Conservation (phyloP, 23 red algal genomes). For the Gracilariopsis chorda region DNA sequence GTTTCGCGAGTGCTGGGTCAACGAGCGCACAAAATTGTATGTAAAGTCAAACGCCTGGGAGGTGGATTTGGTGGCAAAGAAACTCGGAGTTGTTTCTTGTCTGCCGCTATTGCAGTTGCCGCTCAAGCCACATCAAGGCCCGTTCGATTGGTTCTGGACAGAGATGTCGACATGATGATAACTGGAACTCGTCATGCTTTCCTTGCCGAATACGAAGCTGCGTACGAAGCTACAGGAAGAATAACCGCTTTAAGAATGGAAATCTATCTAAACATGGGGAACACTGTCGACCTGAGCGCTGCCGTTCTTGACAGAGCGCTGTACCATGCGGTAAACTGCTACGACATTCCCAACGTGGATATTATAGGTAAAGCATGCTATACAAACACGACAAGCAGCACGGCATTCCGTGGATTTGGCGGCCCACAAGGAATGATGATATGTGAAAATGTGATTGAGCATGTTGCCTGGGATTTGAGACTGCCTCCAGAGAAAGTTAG, state of each 20-base stretch:
- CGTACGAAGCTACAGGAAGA: slow-evolving; percentile 55
- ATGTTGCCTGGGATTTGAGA: slow-evolving; percentile 54
- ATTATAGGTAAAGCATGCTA: slow-evolving; percentile 53
- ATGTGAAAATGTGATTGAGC: slow-evolving; percentile 70
- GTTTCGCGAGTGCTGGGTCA: slow-evolving; percentile 66
- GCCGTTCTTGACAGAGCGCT: slow-evolving; percentile 83
- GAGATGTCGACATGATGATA: slow-evolving; percentile 78
- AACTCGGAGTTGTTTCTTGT: slow-evolving; percentile 61
- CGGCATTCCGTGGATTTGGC: slow-evolving; percentile 91
- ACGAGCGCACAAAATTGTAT: slow-evolving; percentile 54
- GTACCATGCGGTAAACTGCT: slow-evolving; percentile 76
- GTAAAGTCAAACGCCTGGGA: slow-evolving; percentile 77
- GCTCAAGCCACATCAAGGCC: slow-evolving; percentile 34
- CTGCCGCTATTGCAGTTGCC: slow-evolving; percentile 74
- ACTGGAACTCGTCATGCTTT: slow-evolving; percentile 80
- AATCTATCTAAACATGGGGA: slow-evolving; percentile 76
- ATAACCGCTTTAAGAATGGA: slow-evolving; percentile 50
- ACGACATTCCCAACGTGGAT: slow-evolving; percentile 67
- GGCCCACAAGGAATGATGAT: slow-evolving; percentile 89
- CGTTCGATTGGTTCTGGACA: slow-evolving; percentile 60
- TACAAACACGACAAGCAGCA: slow-evolving; percentile 72
- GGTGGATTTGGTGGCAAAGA: slow-evolving; percentile 93
- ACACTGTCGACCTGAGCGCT: slow-evolving; percentile 61
- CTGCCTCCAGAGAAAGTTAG: slow-evolving; percentile 32
- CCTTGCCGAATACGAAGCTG: slow-evolving; percentile 59